Conservation (phyloP, 2,329 filamentous ascomycete species). For the Verticillium nubilum region DNA sequence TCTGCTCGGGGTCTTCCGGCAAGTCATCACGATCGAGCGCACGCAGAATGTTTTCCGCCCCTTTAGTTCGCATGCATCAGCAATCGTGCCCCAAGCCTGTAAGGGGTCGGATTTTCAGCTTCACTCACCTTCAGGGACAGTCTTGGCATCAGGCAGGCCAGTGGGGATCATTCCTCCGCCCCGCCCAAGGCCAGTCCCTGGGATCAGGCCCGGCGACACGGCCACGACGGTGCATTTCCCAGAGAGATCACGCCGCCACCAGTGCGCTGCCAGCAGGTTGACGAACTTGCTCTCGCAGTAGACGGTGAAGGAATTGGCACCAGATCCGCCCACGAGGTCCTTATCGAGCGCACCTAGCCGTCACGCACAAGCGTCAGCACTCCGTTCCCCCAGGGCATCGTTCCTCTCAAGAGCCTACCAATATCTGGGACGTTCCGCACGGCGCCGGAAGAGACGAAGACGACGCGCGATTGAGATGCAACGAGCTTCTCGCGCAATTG, state of each 20-base stretch:
- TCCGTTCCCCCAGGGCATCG: neutral
- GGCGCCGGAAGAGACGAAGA: conserved; percentile 46
- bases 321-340: conserved; percentile 33
- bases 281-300: conserved; percentile 45
- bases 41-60: conserved; percentile 36
- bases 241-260: conserved; percentile 48
- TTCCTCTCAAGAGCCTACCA: conserved; percentile 17
- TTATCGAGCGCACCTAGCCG: conserved; percentile 27
- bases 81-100: too few species aligned
- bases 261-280: conserved; percentile 45
- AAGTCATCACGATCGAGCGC: conserved; percentile 40
- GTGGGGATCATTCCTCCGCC: conserved; percentile 21
- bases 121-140: conserved; percentile 35
- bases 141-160: conserved; percentile 41
- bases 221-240: conserved; percentile 40
- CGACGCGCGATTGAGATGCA: conserved; percentile 38
- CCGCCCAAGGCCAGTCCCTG: conserved; percentile 36
- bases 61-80: too few species aligned
- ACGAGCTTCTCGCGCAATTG: conserved; percentile 42
- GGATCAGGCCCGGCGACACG: conserved; percentile 48
- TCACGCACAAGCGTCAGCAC: neutral
- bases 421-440: conserved; percentile 33
- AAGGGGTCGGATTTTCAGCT: neutral
- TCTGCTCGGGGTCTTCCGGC: conserved; percentile 43
- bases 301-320: conserved; percentile 17